Evolutionary conservation across 805 yeast genomes (phyloP), one percentile per base, ranked within the genome.

Genomic region (Brettanomyces naardenensis): DNA sequence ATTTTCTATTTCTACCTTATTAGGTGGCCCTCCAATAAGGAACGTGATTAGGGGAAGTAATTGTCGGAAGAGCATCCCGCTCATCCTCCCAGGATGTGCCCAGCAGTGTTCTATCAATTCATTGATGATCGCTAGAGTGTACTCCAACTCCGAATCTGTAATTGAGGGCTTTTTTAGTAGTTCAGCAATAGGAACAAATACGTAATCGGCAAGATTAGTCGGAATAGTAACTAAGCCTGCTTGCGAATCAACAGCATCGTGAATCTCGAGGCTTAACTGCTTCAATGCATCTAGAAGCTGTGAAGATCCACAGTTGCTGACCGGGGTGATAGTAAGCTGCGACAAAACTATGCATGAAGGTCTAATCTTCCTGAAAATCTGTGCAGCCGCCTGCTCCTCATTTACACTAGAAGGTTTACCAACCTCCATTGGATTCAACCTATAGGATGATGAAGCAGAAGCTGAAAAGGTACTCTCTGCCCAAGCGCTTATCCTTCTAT

Each of bases 181-280:
- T 38, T 69, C 68, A 1, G 76, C 68, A 3, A 80, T 47, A 0
- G 88, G 87, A 10, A 75, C 68, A 53, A 77, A 78, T 1, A 79
- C 64, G 41, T 78, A 78, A 43, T 79, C 83, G 0, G 81, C 81
- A 15, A 78, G 49, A 19, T 61, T 62, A 1, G 61, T 44, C 0
- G 74, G 59, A 1, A 69, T 31, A 4, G 30, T 38, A 6, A 44
- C 19, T 2, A 21, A 19, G 14, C 29, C 35, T n/a, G 17, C 34
- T n/a, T 19, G 26, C 10, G 13, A 4, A 4, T 26, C 38, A 35
- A 35, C 19, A 11, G 33, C 19, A 4, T 29, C 10, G 17, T 9
- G 10, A 6, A 46, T 31, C 2, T 28, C 19, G 4, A 5, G 5
- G 35, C 65, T 61, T 4, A 71, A 44, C 2, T 53, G 54, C 25